phyloP scores from a whole-genome alignment of 495 filamentous ascomycete genomes.

The Penicillium crystallinum region DNA sequence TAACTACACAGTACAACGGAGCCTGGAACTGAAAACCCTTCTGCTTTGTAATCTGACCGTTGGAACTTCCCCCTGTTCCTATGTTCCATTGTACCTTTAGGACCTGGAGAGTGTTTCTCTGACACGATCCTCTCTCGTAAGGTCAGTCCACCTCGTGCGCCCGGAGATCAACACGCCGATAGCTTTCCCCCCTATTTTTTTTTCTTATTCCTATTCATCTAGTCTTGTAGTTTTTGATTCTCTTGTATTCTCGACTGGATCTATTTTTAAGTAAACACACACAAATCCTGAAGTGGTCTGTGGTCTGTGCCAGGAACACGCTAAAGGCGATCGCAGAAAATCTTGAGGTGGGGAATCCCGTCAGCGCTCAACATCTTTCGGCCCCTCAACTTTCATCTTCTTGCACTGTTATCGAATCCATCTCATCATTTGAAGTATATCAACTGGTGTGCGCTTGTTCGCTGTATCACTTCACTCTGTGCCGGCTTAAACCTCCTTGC shows the following conservation, averaged over 20 bases:
- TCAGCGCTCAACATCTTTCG: constrained; percentile 13
- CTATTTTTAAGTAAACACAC: not conserved
- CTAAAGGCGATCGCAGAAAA: constrained; percentile 10
- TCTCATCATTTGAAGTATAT: not conserved
- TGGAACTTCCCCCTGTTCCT: no score
- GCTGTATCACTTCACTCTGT: not conserved
- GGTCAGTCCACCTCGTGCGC: not conserved
- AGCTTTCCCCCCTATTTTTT: not conserved
- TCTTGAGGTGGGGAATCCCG: constrained; percentile 12
- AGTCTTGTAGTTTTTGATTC: not conserved
- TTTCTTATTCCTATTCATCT: not conserved
- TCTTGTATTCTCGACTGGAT: not conserved
- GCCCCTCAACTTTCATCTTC: constrained; percentile 2
- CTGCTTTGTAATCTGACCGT: not conserved
- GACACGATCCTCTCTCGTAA: constrained; percentile 8
- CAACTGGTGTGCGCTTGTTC: not conserved
- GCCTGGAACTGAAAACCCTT: not conserved
- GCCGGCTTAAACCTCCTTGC: not conserved
- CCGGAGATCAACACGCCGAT: not conserved
- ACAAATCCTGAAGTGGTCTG: not conserved
- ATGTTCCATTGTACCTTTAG: no score
- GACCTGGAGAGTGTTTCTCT: not conserved
- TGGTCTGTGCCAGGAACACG: constrained; percentile 2
- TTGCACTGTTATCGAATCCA: not conserved
- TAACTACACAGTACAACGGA: not conserved